Evolutionary conservation across 805 yeast species (phyloP).

Genomic region (Ogataea siamensis): DNA sequence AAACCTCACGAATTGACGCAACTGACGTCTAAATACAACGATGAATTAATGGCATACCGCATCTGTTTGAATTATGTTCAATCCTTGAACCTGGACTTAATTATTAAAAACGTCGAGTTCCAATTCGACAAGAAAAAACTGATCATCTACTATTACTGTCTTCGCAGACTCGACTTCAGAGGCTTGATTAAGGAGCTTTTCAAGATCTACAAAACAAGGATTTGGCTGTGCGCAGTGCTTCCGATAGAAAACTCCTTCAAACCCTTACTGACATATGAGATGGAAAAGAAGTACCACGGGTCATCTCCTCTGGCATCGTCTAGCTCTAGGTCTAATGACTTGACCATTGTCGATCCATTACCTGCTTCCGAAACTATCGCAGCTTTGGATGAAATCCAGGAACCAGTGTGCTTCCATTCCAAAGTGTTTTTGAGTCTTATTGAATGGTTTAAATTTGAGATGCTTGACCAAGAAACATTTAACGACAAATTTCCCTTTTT

Average conservation of each 20-base stretch:
- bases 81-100: slow-evolving; percentile 45
- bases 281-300: slow-evolving; percentile 22
- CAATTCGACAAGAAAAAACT: slow-evolving; percentile 79
- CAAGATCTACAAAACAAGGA: slow-evolving; percentile 73
- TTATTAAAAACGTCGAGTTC: slow-evolving; percentile 71
- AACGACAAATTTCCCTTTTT: slow-evolving; percentile 25
- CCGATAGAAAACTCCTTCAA: slow-evolving; percentile 36
- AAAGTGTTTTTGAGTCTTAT: slow-evolving; percentile 47
- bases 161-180: slow-evolving; percentile 69
- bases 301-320: slow-evolving; percentile 17
- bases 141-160: slow-evolving; percentile 65
- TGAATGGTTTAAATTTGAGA: slow-evolving; percentile 42
- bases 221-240: slow-evolving; percentile 77
- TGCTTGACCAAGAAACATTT: slow-evolving; percentile 28
- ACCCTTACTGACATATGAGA: slow-evolving; percentile 32
- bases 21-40: slow-evolving; percentile 60
- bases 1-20: slow-evolving; percentile 67
- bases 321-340: slow-evolving; percentile 36
- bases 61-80: slow-evolving; percentile 52
- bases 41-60: slow-evolving; percentile 68
- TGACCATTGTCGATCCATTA: slow-evolving; percentile 29
- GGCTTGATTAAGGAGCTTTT: slow-evolving; percentile 70
- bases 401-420: slow-evolving; percentile 52
- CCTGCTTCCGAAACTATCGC: slow-evolving; percentile 42
- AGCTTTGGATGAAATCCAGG: slow-evolving; percentile 33